These are phyloP conservation scores for Suillus sp. DNA, from an alignment of 768 basidiomycete species.

Conservation along the genomic window DNA sequence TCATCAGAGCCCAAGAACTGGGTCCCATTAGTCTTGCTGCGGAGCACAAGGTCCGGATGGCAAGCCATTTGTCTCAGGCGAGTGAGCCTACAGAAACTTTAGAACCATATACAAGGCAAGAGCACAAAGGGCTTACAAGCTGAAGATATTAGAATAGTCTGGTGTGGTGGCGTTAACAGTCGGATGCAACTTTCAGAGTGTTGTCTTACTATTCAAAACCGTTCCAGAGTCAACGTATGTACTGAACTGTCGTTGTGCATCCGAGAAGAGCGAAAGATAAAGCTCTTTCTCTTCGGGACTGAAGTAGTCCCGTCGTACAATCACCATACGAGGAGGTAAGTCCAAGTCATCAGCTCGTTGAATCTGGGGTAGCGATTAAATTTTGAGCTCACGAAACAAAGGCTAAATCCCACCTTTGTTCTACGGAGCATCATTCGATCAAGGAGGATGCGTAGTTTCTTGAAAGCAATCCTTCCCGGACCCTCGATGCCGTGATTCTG, in stretches of 20 bases:
- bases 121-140: conserved; percentile 50
- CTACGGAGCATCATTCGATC: conserved; percentile 95
- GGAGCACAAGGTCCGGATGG: conserved; percentile 91
- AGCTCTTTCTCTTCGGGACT: conserved; percentile 97
- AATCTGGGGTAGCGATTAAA: conserved; percentile 47
- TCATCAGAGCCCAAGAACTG: conserved; percentile 59
- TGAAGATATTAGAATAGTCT: conserved; percentile 93
- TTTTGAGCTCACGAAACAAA: background rate
- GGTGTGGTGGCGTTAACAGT: conserved; percentile 4
- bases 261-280: conserved; percentile 87
- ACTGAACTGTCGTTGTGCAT: conserved; percentile 88
- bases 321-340: conserved; percentile 87
- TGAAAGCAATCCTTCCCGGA: conserved; percentile 82
- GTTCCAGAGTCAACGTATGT: conserved; percentile 93
- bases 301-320: conserved; percentile 89
- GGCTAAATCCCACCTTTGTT: conserved; percentile 59
- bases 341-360: conserved; percentile 97
- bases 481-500: conserved; percentile 86
- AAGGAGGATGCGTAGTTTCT: conserved; percentile 85
- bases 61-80: conserved; percentile 97
- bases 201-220: conserved; percentile 80
- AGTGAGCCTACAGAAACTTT: conserved; percentile 63
- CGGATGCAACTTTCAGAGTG: background rate
- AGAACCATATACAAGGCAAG: background rate
- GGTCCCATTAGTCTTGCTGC: conserved; percentile 76